Evolutionary conservation across 192 early-diverging fungal genomes (phyloP), one percentile per base, ranked within the genome.

Genomic region (Coemansia erecta): DNA sequence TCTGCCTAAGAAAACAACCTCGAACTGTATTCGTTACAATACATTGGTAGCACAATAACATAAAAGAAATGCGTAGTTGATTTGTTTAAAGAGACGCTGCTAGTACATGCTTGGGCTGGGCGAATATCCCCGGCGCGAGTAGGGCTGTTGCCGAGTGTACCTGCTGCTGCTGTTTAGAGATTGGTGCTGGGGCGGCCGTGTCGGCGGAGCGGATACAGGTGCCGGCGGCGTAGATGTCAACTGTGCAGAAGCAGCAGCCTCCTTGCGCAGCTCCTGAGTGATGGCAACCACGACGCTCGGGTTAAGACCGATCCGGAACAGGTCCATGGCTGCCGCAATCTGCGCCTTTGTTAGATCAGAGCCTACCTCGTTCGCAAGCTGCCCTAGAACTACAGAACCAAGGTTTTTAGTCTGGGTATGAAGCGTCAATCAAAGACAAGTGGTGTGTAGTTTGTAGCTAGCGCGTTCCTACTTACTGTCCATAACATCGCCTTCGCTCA

Each of bases 281-380:
- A 79, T 79, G 39, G 76, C 76, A 10, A 68, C 62, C 12, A 79
- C 55, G 0, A 70, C 70, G 15, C 63, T 64, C 14, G 76, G 70
- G 66, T 79, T 79, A 40, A 79, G 63, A 0, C 76, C 76, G 50
- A 69, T 63, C 39, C 70, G 65, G 19, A 79, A 50, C 23, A 79
- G 63, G 18, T 54, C 39, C 66, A 72, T 69, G 14, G 76, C 76
- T 2, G 71, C 62, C 1, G 69, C 37, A 12, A 79, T 52, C 63
- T 79, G 76, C 33, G 61, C 54, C 56, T 68, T 72, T 10, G 65
- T 79, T 11, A 79, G 63, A 2, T 66, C 76, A 2, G 70, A 70
- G 43, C 70, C 70, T 8, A 72, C 28, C 26, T 72, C 76, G 14
- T 33, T 44, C 8, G 76, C 65, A 41, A 79, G 28, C 46, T 72